A percentile compares a stretch with the other conserved stretches of the same genome.
phyloP scores from a whole-genome alignment of 192 early-diverging fungal species.

The Phycomyces nitens region DNA sequence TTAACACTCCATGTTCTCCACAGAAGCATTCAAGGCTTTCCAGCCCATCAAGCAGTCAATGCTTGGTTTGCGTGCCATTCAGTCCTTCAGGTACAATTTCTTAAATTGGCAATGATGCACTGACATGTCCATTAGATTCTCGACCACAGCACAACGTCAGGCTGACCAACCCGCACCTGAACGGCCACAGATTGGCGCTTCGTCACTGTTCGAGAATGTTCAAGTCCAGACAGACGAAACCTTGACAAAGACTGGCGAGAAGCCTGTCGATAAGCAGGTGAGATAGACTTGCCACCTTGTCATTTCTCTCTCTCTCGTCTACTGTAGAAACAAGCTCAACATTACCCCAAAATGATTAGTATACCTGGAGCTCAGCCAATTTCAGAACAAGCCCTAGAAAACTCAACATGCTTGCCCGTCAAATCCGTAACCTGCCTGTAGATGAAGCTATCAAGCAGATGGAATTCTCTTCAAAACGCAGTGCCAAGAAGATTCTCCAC shows the following conservation, averaged over 20 bases:
- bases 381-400: constrained; percentile 72
- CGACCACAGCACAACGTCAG: constrained; percentile 2
- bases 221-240: constrained; percentile 20
- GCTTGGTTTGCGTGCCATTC: constrained; percentile 6
- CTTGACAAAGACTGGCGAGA: constrained; percentile 35
- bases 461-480: constrained; percentile 69
- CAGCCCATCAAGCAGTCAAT: constrained; percentile 17
- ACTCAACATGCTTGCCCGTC: constrained; percentile 66
- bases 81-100: not conserved
- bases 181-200: constrained; percentile 33
- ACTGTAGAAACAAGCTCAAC: too few species aligned
- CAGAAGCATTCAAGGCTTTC: constrained; percentile 23
- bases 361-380: constrained; percentile 57
- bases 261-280: constrained; percentile 52
- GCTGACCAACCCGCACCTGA: constrained; percentile 29
- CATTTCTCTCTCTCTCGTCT: not conserved
- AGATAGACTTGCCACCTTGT: constrained; percentile 6
- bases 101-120: not conserved
- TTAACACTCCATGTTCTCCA: too few species aligned
- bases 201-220: constrained; percentile 38
- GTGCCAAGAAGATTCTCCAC: constrained; percentile 58
- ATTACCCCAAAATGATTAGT: too few species aligned
- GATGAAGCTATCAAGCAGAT: constrained; percentile 76
- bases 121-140: constrained; percentile 13
- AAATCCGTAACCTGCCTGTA: constrained; percentile 60